These are phyloP conservation scores for Hydrangea macrophylla DNA, from an alignment of 148 eudicot genomes.

Conservation along the genomic window DNA sequence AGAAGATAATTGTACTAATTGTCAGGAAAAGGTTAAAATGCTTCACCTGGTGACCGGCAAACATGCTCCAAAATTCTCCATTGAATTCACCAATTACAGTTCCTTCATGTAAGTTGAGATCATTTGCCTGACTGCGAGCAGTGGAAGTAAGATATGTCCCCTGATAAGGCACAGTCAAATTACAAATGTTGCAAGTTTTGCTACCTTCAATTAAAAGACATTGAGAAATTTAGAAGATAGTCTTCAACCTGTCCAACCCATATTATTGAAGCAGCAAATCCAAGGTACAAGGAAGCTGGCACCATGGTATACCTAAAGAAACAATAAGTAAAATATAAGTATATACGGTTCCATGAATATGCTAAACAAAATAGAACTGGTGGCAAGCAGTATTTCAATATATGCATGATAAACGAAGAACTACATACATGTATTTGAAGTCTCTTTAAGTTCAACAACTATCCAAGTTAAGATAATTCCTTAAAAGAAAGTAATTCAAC, in stretches of 20 bases:
- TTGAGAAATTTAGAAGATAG: slow-evolving; percentile 12
- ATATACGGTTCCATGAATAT: background rate
- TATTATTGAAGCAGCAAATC: slow-evolving; percentile 88
- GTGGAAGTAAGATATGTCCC: slow-evolving; percentile 95
- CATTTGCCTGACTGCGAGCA: slow-evolving; percentile 78
- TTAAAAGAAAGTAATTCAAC: background rate
- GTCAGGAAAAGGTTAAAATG: slow-evolving; percentile 6
- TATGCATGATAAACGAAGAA: background rate
- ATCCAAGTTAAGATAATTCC: background rate
- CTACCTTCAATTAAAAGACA: background rate
- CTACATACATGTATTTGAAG: background rate
- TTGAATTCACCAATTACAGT: slow-evolving; percentile 88
- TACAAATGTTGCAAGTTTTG: background rate
- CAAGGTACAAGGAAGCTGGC: slow-evolving; percentile 87
- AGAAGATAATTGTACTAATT: background rate
- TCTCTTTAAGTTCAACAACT: background rate
- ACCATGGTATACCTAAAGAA: slow-evolving; percentile 89
- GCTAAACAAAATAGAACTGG: background rate
- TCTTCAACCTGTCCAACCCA: slow-evolving; percentile 89
- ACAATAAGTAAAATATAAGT: slow-evolving; percentile 8
- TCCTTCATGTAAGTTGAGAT: slow-evolving; percentile 71
- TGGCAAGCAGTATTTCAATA: background rate
- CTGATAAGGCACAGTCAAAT: slow-evolving; percentile 37
- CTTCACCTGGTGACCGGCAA: slow-evolving; percentile 81
- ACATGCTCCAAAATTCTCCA: slow-evolving; percentile 90